Conservation (phyloP, 352 stramenopile species). For the Phytophthora sp. region DNA sequence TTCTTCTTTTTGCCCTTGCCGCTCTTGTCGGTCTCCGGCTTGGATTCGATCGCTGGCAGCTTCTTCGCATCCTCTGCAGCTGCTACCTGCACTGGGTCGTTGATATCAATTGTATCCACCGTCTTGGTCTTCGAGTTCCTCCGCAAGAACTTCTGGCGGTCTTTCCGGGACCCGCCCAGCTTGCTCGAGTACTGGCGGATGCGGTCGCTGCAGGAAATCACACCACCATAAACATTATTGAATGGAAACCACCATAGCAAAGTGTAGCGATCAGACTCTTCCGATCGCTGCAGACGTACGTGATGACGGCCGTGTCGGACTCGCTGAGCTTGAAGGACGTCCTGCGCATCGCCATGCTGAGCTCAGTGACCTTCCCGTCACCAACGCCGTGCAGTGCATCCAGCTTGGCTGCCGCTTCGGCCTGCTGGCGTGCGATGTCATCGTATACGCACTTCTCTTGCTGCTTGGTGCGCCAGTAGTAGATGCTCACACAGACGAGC, state of each 20-base stretch:
- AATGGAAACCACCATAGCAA: not conserved
- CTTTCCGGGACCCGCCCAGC: conserved; percentile 59
- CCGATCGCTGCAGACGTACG: conserved; percentile 45
- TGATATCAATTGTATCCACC: conserved; percentile 34
- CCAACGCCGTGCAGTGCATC: conserved; percentile 61
- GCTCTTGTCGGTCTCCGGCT: conserved; percentile 20
- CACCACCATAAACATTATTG: conserved; percentile 6
- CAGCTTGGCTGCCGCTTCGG: conserved; percentile 69
- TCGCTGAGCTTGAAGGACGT: conserved; percentile 76
- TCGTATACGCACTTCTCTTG: conserved; percentile 71
- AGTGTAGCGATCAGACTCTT: not conserved
- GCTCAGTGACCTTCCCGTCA: conserved; percentile 53
- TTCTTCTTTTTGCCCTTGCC: conserved; percentile 38
- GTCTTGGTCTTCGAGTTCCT: conserved; percentile 42
- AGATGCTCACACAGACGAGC: conserved; percentile 63
- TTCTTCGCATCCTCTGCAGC: conserved; percentile 13
- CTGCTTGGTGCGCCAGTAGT: conserved; percentile 69
- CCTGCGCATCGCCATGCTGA: conserved; percentile 58
- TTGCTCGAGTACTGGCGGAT: conserved; percentile 83
- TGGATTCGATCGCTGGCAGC: conserved; percentile 9
- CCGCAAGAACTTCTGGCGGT: conserved; percentile 77
- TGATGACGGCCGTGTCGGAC: conserved; percentile 70
- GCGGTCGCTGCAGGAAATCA: conserved; percentile 59
- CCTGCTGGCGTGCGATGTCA: conserved; percentile 66
- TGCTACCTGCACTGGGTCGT: conserved; percentile 39